Percentiles rank a stretch among this genome's conserved stretches.
phyloP scores from a whole-genome alignment of 2,329 filamentous ascomycete genomes.

The Teratosphaeria nubilosa region DNA sequence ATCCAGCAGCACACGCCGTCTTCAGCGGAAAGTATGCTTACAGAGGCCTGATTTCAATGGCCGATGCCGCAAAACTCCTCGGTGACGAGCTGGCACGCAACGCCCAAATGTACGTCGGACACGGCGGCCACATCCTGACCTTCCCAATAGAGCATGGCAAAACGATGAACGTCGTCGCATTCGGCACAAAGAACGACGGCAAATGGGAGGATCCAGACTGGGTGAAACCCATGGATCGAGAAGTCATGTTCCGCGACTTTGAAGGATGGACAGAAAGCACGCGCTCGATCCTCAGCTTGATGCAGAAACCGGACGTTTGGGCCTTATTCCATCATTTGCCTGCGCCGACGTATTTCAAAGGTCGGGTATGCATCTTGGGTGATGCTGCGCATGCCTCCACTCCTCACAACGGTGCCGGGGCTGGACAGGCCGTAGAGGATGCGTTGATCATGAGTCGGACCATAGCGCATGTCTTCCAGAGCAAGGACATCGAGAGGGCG shows the following conservation, averaged over 20 bases:
- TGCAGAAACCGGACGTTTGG: constrained; percentile 42
- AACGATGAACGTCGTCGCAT: constrained; percentile 48
- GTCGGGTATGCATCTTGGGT: constrained; percentile 37
- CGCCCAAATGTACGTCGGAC: constrained; percentile 40
- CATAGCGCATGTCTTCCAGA: constrained; percentile 18
- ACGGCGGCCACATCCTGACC: constrained; percentile 42
- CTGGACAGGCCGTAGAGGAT: constrained; percentile 49
- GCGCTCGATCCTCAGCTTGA: constrained; percentile 28
- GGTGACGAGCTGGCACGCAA: constrained; percentile 41
- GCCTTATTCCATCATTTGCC: constrained; percentile 39
- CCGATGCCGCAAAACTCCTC: constrained; percentile 38
- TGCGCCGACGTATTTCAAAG: constrained; percentile 29
- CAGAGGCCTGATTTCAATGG: constrained; percentile 52
- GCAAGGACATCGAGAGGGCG: constrained; percentile 20
- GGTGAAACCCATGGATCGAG: constrained; percentile 31
- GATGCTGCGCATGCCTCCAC: constrained; percentile 49
- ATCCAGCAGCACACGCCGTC: constrained; percentile 35
- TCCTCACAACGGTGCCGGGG: constrained; percentile 47
- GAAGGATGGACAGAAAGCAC: constrained; percentile 32
- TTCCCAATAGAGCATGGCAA: constrained; percentile 50
- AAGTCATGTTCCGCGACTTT: constrained; percentile 34
- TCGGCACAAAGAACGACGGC: constrained; percentile 28
- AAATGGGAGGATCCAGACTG: constrained; percentile 32
- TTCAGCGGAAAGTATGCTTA: constrained; percentile 54
- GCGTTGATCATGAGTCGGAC: constrained; percentile 35